These are phyloP conservation scores for Chlorella sp. DNA, from an alignment of 139 green algal genomes.

Conservation along the genomic window DNA sequence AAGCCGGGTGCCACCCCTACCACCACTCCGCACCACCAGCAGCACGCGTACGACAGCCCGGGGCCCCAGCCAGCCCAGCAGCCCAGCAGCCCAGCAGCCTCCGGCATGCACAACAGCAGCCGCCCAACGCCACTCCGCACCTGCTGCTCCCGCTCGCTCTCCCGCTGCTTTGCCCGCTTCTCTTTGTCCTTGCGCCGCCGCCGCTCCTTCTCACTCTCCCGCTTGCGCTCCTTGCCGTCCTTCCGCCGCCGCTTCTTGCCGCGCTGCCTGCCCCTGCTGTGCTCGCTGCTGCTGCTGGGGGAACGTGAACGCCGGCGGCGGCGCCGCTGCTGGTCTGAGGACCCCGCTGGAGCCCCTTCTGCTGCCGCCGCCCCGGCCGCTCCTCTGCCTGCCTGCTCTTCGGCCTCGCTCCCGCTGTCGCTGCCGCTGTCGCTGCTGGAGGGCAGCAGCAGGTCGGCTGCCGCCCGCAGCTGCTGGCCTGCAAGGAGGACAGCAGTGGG, in stretches of 20 bases:
- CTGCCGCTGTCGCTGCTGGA: slow-evolving; percentile 31
- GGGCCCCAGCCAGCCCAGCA: not conserved
- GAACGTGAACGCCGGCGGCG: not conserved
- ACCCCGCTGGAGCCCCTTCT: not conserved
- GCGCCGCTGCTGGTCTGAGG: not conserved
- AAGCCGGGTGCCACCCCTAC: not conserved
- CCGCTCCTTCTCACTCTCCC: not conserved
- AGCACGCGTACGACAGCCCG: not conserved
- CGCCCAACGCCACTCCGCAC: not conserved
- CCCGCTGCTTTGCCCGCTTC: slow-evolving; percentile 8
- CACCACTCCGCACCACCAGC: not conserved
- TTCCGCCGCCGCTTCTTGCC: slow-evolving; percentile 7
- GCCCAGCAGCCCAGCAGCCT: not conserved
- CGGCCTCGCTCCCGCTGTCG: slow-evolving; percentile 7
- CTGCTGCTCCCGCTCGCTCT: slow-evolving; percentile 22
- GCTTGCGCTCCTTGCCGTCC: no score
- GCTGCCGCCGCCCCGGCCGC: not conserved
- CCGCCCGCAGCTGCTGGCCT: slow-evolving; percentile 32
- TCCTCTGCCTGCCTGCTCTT: not conserved
- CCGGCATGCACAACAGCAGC: not conserved
- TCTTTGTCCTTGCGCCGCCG: slow-evolving; percentile 20
- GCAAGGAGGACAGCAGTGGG: not conserved
- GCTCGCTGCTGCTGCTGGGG: not conserved
- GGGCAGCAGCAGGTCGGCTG: slow-evolving; percentile 34
- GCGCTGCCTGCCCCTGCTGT: not conserved